Conservation (phyloP, 2,329 filamentous ascomycete species). For the Dendryphion nanum region DNA sequence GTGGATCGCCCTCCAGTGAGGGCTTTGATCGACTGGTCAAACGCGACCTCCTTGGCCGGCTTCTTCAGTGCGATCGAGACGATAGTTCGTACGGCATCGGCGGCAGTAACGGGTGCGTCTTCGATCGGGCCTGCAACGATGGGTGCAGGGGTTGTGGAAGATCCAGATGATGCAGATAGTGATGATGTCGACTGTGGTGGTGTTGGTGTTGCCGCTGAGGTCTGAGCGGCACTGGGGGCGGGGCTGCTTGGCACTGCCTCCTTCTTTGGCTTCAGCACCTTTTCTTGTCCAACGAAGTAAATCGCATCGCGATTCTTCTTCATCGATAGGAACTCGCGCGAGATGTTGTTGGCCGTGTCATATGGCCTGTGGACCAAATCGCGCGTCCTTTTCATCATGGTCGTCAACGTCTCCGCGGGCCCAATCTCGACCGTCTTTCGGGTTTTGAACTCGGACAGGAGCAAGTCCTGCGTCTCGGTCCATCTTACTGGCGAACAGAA, state of each 20-base stretch:
- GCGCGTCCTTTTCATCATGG: conserved; percentile 40
- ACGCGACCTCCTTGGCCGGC: conserved; percentile 18
- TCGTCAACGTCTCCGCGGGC: conserved; percentile 34
- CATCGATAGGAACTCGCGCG: conserved; percentile 9
- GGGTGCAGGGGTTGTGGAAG: conserved; percentile 2
- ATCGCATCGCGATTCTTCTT: conserved; percentile 13
- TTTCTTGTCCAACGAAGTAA: conserved; percentile 10
- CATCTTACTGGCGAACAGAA: conserved; percentile 17
- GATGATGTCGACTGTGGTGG: conserved; percentile 1
- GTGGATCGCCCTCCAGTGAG: conserved; percentile 42
- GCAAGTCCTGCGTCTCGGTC: conserved; percentile 42
- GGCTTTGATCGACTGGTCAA: conserved; percentile 32
- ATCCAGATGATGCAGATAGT: background rate
- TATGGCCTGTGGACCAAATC: conserved; percentile 4
- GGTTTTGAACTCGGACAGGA: conserved; percentile 24
- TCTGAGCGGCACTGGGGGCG: background rate
- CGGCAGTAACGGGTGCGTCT: conserved; percentile 15
- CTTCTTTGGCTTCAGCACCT: conserved; percentile 2
- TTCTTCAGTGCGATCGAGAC: conserved; percentile 33
- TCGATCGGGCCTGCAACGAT: conserved; percentile 5
- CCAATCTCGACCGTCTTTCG: conserved; percentile 42
- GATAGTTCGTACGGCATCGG: conserved; percentile 24
- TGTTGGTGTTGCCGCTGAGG: background rate
- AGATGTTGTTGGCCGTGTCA: conserved; percentile 11
- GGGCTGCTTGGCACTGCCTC: background rate